Evolutionary conservation across 352 stramenopile genomes (phyloP), one percentile per base, ranked within the genome.

Genomic region (Globisporangium iwayamae): DNA sequence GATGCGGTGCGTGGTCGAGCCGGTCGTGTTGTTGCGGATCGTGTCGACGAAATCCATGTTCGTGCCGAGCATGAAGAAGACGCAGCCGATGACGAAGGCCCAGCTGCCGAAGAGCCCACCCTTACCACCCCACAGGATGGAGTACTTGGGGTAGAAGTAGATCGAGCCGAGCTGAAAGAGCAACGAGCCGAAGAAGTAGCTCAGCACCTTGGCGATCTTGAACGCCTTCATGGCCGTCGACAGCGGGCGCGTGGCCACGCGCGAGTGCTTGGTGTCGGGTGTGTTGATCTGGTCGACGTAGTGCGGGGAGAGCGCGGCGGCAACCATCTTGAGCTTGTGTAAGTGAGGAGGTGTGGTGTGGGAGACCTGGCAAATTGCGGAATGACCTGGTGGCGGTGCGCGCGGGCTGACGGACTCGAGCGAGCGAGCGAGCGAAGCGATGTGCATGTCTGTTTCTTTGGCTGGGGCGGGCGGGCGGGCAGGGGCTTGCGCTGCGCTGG

Each of bases 151-250:
- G 70, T 91, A 94, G 72, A 84, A 94, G 63, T 86, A 85, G 64
- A 92, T 85, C 61, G 85, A 94, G 63, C 85, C 85, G 41, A 83
- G 28, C 25, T 92, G 70, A 74, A 94, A 94, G 60, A 91, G 74
- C 62, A 85, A 20, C 28, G 81, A 90, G 56, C 85, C 83, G 36
- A 86, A 47, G 54, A 89, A 78, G 71, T 86, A 94, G 32, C 60
- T 58, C 18, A 78, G 51, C 36, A 86, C 75, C 56, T 81, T 80
- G 36, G 60, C 58, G 36, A 90, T 71, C 63, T 89, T 73, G 48
- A 85, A 75, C 39, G 71, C 68, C 56, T 87, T 84, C 55, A 86
- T 77, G 30, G 56, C 61, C 47, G 56, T 68, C 47, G 47, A 68
- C 3, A 78, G 63, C 34, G 72, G 62, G 14, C 57, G 61, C 38